Base-by-base conservation (phyloP, 2,329 filamentous ascomycete species). In the Aspergillus puulaauensis region DNA sequence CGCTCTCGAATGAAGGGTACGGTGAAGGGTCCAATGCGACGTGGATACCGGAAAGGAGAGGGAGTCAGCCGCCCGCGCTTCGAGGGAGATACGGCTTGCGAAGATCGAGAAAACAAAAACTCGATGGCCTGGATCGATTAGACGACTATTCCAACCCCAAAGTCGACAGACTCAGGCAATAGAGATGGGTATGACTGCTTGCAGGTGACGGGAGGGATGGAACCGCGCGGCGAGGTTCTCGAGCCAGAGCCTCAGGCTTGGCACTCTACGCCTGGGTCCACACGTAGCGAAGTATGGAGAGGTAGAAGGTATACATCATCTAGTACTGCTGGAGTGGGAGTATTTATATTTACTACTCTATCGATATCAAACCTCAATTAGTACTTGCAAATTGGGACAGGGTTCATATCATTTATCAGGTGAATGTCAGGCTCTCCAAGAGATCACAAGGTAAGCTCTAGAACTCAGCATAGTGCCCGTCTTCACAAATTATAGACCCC, bases 31-130 rank as follows among this genome's bases (percentile, higher is more conserved):
- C 21, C 12, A 19, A 51, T 43, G 46, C 52, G 41, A 51, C 51
- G 51, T 40, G 21, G 43, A 52, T 47, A 49, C 17, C 17, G 7
- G 44, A 49, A 51, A 58, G 43, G 44, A 54, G 56, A 15, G 51
- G 45, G 44, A 24, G 39, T 44, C 37, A 50, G 50, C n/a, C 33
- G 44, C 17, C 23, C 33, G 51, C 19, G 49, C 51, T 50, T 41
- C 21, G 51, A 14, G 31, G 39, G 17, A 23, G 39, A 15, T 21
- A 21, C 15, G 11, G n/a, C 17, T 17, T 43, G 9, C 4, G 40
- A 27, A 37, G 21, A 3, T n/a, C 19, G 11, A 24, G 14, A 15
- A 23, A 4, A 23, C 23, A 6, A 19, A 43, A 31, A 9, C 14
- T n/a, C 2, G 17, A n/a, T 51, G n/a, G 19, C 35, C n/a, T 40